Base-by-base conservation (phyloP, 169 alveolate species). In the Plasmodium blacklocki region DNA sequence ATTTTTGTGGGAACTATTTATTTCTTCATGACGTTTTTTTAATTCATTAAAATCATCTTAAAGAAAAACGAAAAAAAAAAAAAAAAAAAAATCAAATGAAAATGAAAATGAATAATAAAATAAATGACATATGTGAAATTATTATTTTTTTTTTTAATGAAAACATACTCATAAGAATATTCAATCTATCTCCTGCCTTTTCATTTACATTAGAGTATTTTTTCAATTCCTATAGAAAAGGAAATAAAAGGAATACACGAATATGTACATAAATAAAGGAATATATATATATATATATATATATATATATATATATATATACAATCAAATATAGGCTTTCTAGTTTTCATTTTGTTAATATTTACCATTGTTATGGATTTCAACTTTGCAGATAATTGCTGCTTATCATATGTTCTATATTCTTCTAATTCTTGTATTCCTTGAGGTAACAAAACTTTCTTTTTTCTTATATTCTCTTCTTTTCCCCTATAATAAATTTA, bases 171-270 rank as follows among this genome's bases (percentile, higher is more conserved):
- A 80, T 80, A 11, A 80, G 32, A 19, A 80, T 67, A 58, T 80
- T 80, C n/a, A 80, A 64, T 39, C 83, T 66, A 62, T 80, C 90
- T 56, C 90, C 90, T 15, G 90, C 90, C 60, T 80, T 80, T 80
- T 80, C 90, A 70, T 80, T 80, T 8, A 80, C 80, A 49, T 68
- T 80, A 14, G 90, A 80, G 19, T 80, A 80, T 68, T 80, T 67
- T 56, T 80, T 67, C 45, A 80, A 47, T 56, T 80, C 90, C 90
- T 80, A 43, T 21, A 66, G 50, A 18, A 50, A 18, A 50, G 47
- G 39, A 9, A 49, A 18, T n/a, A 12, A 75, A 62, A 8, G 5
- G 7, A 29, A 29, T 29, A 29, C 43, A 29, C 5, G 3, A 29
- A 29, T 29, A 3, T 29, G 43, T 54, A 54, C 14, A 39, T 18